Base-by-base conservation (phyloP, 129 eudicot genomes). In the Heracleum sosnowskyi region DNA sequence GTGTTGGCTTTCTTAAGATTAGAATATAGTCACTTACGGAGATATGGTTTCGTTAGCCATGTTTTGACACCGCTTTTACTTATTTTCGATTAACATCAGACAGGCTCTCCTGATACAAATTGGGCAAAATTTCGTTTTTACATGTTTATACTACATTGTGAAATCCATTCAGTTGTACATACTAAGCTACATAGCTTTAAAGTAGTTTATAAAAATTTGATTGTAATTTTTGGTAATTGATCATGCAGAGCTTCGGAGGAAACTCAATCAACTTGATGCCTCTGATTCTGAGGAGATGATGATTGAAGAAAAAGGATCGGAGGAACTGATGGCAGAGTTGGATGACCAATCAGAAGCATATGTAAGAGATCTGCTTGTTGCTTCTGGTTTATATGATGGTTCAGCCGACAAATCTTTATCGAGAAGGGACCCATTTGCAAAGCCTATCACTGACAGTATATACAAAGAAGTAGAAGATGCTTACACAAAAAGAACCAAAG, bases 331-430 rank as follows among this genome's bases (percentile, higher is more conserved):
- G 86, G 73, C 74, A 13, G 92, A 86, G 72, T 83, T 87, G 73
- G 97, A 89, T 83, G 97, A 96, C 81, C 88, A 92, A 74, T 80
- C 88, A 17, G 92, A 96, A 82, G 85, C 93, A 76, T 96, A 88
- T 74, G 49, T 96, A 77, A 91, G 84, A 76, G 90, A 96, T 80
- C 86, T 96, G 73, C 95, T 96, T 42, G 81, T 92, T 77, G 91
- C 91, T 74, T 84, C 99, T 20, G 99, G 99, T 76, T 77, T 96
- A 35, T 92, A 87, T 73, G 78, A 87, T 75, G 88, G 87, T 77
- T 86, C 97, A 46, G 86, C 77, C 45, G 91, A 81, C n/a, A 84
- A 80, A 77, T 86, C 86, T 34, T 40, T 89, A 64, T 82, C 91
- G 16, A 89, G 90, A 82, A 89, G 89, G 87, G 97, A 90, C 79